Evolutionary conservation across 495 filamentous ascomycete species (phyloP).

Genomic region (Amphirosellinia nigrospora): DNA sequence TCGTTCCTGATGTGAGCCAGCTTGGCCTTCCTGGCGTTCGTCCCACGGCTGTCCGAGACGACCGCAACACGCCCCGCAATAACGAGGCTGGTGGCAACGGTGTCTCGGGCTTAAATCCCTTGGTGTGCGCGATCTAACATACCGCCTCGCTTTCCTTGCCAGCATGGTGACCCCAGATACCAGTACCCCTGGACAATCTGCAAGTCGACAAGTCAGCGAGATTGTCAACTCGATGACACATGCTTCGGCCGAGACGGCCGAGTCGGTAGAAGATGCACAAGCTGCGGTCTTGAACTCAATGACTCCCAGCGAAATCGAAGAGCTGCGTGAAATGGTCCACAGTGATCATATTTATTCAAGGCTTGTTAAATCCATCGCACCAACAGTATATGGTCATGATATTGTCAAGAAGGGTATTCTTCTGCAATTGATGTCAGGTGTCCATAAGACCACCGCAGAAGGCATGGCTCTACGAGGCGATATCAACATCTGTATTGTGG

Average conservation of each 20-base stretch:
- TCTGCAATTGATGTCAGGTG: conserved; percentile 90
- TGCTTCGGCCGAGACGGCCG: conserved; percentile 62
- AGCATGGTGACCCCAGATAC: conserved; percentile 97
- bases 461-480: conserved; percentile 94
- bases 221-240: conserved; percentile 84
- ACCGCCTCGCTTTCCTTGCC: conserved; percentile 94
- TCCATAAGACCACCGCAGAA: conserved; percentile 87
- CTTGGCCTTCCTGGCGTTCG: conserved; percentile 86
- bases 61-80: conserved; percentile 69
- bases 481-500: conserved; percentile 98
- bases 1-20: conserved; percentile 96
- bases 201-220: conserved; percentile 58
- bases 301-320: conserved; percentile 83
- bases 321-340: conserved; percentile 91
- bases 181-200: conserved; percentile 67
- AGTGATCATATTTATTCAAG: conserved; percentile 92
- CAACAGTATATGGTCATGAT: conserved; percentile 96
- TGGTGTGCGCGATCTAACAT: conserved; percentile 94
- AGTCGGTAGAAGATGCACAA: conserved; percentile 82
- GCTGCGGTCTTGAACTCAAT: conserved; percentile 84
- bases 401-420: conserved; percentile 98
- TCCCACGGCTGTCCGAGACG: conserved; percentile 86
- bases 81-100: conserved; percentile 81
- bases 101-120: conserved; percentile 88
- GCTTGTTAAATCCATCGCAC: conserved; percentile 94